These are phyloP conservation scores for Neofusicoccum parvum DNA, from an alignment of 2,329 filamentous ascomycete species.

Conservation along the genomic window DNA sequence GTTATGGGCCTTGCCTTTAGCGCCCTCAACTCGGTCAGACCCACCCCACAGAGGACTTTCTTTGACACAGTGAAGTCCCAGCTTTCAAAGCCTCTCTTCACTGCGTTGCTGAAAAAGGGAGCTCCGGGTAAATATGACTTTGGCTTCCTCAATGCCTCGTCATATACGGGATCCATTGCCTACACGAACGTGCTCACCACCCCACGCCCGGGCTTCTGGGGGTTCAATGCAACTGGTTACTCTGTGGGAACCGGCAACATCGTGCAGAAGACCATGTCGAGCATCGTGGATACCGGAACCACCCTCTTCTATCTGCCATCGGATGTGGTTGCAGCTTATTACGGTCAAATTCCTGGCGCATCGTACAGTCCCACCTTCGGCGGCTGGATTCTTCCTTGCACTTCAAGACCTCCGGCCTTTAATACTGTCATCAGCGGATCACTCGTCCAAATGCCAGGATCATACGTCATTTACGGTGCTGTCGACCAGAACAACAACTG, in stretches of 20 bases:
- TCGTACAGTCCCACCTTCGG: slow-evolving; percentile 51
- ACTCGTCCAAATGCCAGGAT: slow-evolving; percentile 54
- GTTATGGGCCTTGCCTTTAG: slow-evolving; percentile 65
- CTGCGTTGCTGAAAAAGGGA: slow-evolving; percentile 58
- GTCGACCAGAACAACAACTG: slow-evolving; percentile 51
- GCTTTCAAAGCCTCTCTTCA: slow-evolving; percentile 59
- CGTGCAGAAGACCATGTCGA: slow-evolving; percentile 47
- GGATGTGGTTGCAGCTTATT: slow-evolving; percentile 60
- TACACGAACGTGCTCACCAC: slow-evolving; percentile 57
- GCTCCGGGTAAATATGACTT: slow-evolving; percentile 56
- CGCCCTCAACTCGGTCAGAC: slow-evolving; percentile 60
- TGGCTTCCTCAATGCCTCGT: slow-evolving; percentile 59
- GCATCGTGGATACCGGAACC: slow-evolving; percentile 72
- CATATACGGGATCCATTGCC: slow-evolving; percentile 60
- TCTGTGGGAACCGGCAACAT: slow-evolving; percentile 49
- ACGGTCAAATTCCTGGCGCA: slow-evolving; percentile 57
- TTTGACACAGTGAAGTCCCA: slow-evolving; percentile 60
- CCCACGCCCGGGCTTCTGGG: slow-evolving; percentile 58
- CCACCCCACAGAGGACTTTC: slow-evolving; percentile 56
- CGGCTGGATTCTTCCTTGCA: slow-evolving; percentile 59
- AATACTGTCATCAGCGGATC: slow-evolving; percentile 53
- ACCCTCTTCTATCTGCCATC: slow-evolving; percentile 64
- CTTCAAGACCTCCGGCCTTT: slow-evolving; percentile 55
- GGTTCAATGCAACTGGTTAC: slow-evolving; percentile 61
- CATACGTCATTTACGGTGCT: slow-evolving; percentile 58